Percentiles rank a stretch among this genome's conserved stretches.
phyloP scores from a whole-genome alignment of 495 filamentous ascomycete species.

The Pseudomonodictys pantanalensis region DNA sequence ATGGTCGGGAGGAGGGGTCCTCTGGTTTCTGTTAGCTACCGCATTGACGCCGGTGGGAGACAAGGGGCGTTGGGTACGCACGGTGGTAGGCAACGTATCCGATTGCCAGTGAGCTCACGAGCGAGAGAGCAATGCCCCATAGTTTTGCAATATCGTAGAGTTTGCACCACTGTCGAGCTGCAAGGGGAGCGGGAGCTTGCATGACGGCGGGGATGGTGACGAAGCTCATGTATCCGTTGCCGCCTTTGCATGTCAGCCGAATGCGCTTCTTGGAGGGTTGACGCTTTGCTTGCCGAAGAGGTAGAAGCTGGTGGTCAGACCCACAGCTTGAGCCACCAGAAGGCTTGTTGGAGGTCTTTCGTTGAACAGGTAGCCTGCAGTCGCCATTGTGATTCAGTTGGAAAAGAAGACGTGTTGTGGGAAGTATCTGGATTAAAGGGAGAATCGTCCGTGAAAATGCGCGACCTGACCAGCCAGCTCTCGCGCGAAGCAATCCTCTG shows the following conservation, averaged over 20 bases:
- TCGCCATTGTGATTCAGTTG: constrained; percentile 13
- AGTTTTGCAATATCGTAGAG: constrained; percentile 40
- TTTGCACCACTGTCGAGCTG: constrained; percentile 51
- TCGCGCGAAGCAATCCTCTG: too few species aligned
- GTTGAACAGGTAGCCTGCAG: constrained; percentile 14
- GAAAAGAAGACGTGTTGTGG: background rate
- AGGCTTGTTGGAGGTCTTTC: constrained; percentile 28
- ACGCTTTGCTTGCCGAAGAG: constrained; percentile 35
- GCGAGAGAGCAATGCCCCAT: constrained; percentile 38
- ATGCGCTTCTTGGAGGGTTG: background rate
- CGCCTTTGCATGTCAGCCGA: constrained; percentile 34
- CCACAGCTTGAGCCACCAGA: constrained; percentile 47
- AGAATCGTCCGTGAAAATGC: too few species aligned
- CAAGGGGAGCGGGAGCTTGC: constrained; percentile 50
- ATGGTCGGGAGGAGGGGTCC: constrained; percentile 11
- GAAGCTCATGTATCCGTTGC: constrained; percentile 44
- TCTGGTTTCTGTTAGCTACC: constrained; percentile 14
- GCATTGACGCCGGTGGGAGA: background rate
- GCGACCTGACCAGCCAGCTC: too few species aligned
- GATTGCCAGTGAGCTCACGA: constrained; percentile 40
- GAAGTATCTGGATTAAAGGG: background rate
- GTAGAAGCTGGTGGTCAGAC: constrained; percentile 49
- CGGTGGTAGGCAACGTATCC: constrained; percentile 49
- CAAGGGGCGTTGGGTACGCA: constrained; percentile 3
- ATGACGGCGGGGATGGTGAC: constrained; percentile 51